Conservation (phyloP, 148 eudicot genomes). For the Polygonum aviculare region DNA sequence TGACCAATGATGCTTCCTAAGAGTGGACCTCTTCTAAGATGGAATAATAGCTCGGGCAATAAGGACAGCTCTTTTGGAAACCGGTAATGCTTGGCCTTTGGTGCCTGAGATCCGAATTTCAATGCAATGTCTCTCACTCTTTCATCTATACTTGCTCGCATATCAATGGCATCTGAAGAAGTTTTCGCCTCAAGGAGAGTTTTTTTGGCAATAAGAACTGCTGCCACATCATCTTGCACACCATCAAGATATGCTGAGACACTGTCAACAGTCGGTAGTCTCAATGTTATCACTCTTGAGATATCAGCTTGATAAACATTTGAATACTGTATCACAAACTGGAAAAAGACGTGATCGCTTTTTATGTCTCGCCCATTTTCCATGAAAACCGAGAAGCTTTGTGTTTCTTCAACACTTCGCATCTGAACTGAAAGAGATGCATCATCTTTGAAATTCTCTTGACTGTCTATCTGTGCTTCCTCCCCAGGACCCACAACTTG, state of each 20-base stretch:
- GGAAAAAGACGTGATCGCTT: conserved; percentile 66
- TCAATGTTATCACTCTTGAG: conserved; percentile 71
- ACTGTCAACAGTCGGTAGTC: conserved; percentile 87
- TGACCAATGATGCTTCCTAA: conserved; percentile 85
- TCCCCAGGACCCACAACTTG: conserved; percentile 91
- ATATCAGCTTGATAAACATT: conserved; percentile 81
- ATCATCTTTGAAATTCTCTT: conserved; percentile 68
- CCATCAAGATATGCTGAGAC: conserved; percentile 79
- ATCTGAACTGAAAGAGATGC: conserved; percentile 63
- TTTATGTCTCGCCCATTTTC: conserved; percentile 64
- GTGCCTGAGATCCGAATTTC: conserved; percentile 76
- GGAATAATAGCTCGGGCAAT: conserved; percentile 84
- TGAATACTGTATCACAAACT: conserved; percentile 66
- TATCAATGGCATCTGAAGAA: conserved; percentile 49
- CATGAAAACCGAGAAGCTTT: conserved; percentile 73
- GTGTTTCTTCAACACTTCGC: conserved; percentile 89
- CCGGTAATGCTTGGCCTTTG: conserved; percentile 76
- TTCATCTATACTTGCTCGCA: conserved; percentile 78
- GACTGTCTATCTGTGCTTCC: conserved; percentile 66
- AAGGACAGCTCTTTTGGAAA: conserved; percentile 83
- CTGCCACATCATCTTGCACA: conserved; percentile 87
- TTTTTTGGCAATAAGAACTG: conserved; percentile 82
- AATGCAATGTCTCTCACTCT: conserved; percentile 76
- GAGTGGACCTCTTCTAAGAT: conserved; percentile 88
- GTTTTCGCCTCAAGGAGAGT: conserved; percentile 73